These are phyloP conservation scores for Pseudogymnoascus sp. DNA, from an alignment of 2,329 filamentous ascomycete genomes.

Conservation along the genomic window DNA sequence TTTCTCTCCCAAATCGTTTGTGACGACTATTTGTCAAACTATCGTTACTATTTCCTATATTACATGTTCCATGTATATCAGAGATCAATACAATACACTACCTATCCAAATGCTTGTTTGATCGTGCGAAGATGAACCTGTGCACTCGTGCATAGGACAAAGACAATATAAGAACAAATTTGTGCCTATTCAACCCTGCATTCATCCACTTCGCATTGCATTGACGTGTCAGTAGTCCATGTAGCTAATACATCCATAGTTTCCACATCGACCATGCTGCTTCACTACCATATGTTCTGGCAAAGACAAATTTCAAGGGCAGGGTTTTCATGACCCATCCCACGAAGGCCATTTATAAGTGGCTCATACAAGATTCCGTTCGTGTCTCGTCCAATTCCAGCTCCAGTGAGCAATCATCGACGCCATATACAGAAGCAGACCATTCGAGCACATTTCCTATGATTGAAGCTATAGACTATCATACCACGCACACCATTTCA, in stretches of 20 bases:
- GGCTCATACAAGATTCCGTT: constrained; percentile 95
- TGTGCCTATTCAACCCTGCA: background rate
- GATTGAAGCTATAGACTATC: constrained; percentile 97
- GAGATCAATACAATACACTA: constrained; percentile 38
- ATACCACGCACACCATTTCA: constrained; percentile 94
- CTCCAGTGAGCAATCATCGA: constrained; percentile 55
- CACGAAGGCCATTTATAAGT: constrained; percentile 99
- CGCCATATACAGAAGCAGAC: constrained; percentile 91
- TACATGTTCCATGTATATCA: constrained; percentile 30
- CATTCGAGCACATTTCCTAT: constrained; percentile 86
- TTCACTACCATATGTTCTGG: constrained; percentile 91
- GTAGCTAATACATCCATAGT: constrained; percentile 42
- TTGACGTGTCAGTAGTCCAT: background rate
- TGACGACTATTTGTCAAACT: background rate
- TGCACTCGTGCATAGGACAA: constrained; percentile 14
- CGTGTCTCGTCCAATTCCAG: constrained; percentile 60
- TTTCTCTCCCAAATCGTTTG: background rate
- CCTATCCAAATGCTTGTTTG: constrained; percentile 27
- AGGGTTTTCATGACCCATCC: constrained; percentile 99
- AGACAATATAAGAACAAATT: background rate
- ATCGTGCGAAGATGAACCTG: constrained; percentile 27
- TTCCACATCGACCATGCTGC: constrained; percentile 99
- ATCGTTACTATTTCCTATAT: constrained; percentile 13
- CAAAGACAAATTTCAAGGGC: constrained; percentile 95
- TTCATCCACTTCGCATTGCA: background rate